Percentiles rank a stretch among this genome's conserved stretches.
Evolutionary conservation across 2,329 filamentous ascomycete species (phyloP).

Genomic region (Torrubiellomyces zombiae): DNA sequence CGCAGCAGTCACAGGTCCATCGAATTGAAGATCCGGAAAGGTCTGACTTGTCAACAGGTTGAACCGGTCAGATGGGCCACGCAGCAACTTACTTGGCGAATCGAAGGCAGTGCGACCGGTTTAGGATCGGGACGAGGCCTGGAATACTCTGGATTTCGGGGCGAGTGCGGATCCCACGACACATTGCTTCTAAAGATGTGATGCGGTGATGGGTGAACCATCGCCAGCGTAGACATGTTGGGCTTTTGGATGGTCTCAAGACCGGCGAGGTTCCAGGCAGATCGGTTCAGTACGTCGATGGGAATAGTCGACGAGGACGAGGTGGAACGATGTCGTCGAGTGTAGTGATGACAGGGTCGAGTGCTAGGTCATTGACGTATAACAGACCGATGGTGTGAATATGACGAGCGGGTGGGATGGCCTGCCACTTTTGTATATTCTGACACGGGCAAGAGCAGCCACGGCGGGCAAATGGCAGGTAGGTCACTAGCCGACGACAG

Average conservation of each 20-base stretch:
- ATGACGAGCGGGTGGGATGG: slow-evolving; percentile 4
- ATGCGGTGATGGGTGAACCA: slow-evolving; percentile 24
- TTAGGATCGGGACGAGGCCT: slow-evolving; percentile 21
- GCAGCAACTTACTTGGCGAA: slow-evolving; percentile 28
- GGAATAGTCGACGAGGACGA: no score
- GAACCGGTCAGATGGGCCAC: no score
- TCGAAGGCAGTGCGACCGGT: slow-evolving; percentile 30
- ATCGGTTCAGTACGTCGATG: slow-evolving; percentile 12
- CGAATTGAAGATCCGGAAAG: slow-evolving; percentile 26
- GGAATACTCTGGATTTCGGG: slow-evolving; percentile 15
- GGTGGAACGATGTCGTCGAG: neutral
- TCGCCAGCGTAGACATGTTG: slow-evolving; percentile 35
- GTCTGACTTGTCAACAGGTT: slow-evolving; percentile 21
- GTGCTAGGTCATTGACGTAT: neutral
- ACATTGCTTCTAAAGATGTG: slow-evolving; percentile 22
- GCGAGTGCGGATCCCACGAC: slow-evolving; percentile 21
- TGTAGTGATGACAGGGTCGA: neutral
- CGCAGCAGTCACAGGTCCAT: slow-evolving; percentile 2
- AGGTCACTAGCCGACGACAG: slow-evolving; percentile 8
- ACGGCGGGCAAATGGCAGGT: no score
- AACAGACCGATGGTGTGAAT: no score
- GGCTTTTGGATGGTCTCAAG: slow-evolving; percentile 9
- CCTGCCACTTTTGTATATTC: slow-evolving; percentile 14
- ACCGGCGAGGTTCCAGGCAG: slow-evolving; percentile 10
- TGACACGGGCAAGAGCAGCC: no score